These are phyloP conservation scores for Anisodus tanguticus DNA, from an alignment of 257 asterid species.

Conservation along the genomic window DNA sequence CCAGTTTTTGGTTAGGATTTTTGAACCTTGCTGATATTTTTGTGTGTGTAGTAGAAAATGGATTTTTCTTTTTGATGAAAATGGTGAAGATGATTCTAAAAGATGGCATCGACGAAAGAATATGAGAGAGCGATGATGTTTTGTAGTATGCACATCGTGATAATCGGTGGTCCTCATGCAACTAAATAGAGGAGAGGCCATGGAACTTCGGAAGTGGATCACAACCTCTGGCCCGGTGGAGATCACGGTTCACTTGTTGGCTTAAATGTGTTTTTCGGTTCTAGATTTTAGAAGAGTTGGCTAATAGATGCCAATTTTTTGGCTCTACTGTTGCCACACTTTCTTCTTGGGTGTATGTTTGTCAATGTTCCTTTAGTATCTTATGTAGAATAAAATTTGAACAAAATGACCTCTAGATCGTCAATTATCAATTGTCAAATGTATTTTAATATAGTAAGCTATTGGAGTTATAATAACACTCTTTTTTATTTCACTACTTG, in stretches of 20 bases:
- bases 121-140: background rate
- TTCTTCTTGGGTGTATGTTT: conserved; percentile 37
- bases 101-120: background rate
- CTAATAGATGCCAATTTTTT: background rate
- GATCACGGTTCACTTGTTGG: background rate
- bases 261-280: background rate
- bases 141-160: no score
- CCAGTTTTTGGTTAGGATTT: no score
- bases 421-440: no score
- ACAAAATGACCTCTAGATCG: background rate
- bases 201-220: no score
- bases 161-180: no score
- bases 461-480: background rate
- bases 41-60: background rate
- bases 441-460: background rate
- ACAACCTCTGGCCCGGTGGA: background rate
- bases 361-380: background rate
- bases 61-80: background rate
- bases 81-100: background rate
- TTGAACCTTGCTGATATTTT: background rate
- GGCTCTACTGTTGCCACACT: background rate
- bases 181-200: no score
- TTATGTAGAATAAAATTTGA: background rate
- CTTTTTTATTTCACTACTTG: conserved; percentile 5
- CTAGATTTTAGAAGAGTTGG: background rate